Percentiles rank a stretch among this genome's conserved stretches.
phyloP scores from a whole-genome alignment of 352 stramenopile genomes.

The Phytophthora podocarpi region DNA sequence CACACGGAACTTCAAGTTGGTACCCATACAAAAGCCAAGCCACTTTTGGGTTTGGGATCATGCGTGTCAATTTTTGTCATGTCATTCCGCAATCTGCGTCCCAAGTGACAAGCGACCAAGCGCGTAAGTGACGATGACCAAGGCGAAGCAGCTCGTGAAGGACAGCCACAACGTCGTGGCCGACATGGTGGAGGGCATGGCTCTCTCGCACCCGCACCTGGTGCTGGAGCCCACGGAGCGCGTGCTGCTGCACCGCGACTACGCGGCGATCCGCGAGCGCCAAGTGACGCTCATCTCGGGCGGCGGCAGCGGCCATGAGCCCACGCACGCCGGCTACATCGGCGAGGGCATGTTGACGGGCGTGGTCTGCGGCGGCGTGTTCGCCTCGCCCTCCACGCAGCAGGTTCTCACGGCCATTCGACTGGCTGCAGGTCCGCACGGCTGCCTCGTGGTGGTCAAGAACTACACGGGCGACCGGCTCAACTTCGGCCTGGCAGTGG shows the following conservation, averaged over 20 bases:
- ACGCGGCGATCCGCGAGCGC: conserved; percentile 54
- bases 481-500: conserved; percentile 98
- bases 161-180: conserved; percentile 59
- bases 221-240: conserved; percentile 63
- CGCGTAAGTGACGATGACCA: conserved; percentile 36
- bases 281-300: conserved; percentile 84
- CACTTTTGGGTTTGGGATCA: not conserved
- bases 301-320: conserved; percentile 92
- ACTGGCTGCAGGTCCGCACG: conserved; percentile 72
- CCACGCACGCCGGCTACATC: conserved; percentile 96
- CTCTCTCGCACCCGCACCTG: conserved; percentile 66
- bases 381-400: conserved; percentile 94
- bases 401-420: conserved; percentile 96
- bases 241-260: conserved; percentile 80
- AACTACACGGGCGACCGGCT: conserved; percentile 99
- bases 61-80: not conserved
- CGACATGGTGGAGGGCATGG: conserved; percentile 83
- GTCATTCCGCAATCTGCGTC: conserved; percentile 17
- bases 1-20: conserved; percentile 22
- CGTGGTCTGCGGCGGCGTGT: conserved; percentile 96
- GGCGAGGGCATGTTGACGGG: conserved; percentile 96
- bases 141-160: conserved; percentile 59
- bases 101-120: not conserved
- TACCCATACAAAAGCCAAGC: conserved; percentile 3
- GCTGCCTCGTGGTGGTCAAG: conserved; percentile 97